Percentiles rank a stretch among this genome's conserved stretches.
phyloP scores from a whole-genome alignment of 768 basidiomycete species.

The Pisolithus tinctorius region DNA sequence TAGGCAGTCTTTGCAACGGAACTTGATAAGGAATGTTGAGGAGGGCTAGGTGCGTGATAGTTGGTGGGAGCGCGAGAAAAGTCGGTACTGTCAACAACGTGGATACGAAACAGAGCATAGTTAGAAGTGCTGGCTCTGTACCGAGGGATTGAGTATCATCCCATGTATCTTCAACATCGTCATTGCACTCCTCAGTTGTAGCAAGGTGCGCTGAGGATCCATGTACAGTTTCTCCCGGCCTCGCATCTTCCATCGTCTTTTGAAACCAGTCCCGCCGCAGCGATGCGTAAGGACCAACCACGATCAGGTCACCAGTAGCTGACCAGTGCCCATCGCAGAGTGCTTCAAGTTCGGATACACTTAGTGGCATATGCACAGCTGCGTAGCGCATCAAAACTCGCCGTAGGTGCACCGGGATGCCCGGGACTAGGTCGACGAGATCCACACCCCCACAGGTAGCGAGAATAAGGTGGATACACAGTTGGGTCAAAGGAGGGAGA shows the following conservation, averaged over 20 bases:
- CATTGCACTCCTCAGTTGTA: not conserved
- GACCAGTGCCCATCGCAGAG: slow-evolving; percentile 47
- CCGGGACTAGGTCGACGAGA: slow-evolving; percentile 42
- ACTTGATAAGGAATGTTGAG: slow-evolving; percentile 43
- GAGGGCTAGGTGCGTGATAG: slow-evolving; percentile 57
- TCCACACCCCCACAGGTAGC: slow-evolving; percentile 33
- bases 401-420: slow-evolving; percentile 53
- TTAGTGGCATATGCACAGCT: slow-evolving; percentile 52
- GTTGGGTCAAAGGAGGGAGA: slow-evolving; percentile 45
- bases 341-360: slow-evolving; percentile 40
- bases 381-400: slow-evolving; percentile 52
- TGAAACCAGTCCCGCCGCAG: slow-evolving; percentile 41
- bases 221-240: not conserved
- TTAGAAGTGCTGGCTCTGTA: slow-evolving; percentile 32
- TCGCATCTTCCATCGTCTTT: slow-evolving; percentile 1
- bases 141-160: slow-evolving; percentile 27
- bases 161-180: slow-evolving; percentile 31
- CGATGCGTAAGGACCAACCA: slow-evolving; percentile 49
- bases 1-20: slow-evolving; percentile 51
- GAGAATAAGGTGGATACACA: slow-evolving; percentile 52
- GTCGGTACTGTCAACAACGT: slow-evolving; percentile 37
- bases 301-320: slow-evolving; percentile 55
- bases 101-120: slow-evolving; percentile 46
- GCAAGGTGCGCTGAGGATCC: not conserved
- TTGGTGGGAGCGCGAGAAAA: slow-evolving; percentile 51